Percentiles rank a stretch among this genome's conserved stretches.
These are phyloP conservation scores for Pseudogymnoascus sp. DNA, from an alignment of 2,329 filamentous ascomycete genomes.

Conservation along the genomic window DNA sequence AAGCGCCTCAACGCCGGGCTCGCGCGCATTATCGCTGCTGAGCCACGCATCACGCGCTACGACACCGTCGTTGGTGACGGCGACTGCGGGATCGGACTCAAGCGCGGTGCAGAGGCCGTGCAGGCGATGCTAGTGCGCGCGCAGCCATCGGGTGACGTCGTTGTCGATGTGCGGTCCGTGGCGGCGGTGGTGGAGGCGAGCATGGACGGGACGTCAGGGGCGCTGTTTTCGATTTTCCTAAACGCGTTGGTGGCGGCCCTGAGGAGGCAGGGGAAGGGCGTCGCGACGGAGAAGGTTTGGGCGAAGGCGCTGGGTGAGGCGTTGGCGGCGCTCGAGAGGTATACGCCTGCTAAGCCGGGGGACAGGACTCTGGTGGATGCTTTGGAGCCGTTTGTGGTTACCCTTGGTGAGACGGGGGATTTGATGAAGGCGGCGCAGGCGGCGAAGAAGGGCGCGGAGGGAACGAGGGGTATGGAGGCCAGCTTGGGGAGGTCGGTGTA, in stretches of 20 bases:
- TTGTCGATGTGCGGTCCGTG: constrained; percentile 51
- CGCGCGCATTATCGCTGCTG: constrained; percentile 50
- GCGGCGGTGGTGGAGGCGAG: constrained; percentile 55
- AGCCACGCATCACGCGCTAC: constrained; percentile 56
- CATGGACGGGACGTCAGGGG: constrained; percentile 71
- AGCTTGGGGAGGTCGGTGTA: constrained; percentile 79
- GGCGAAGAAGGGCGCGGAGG: constrained; percentile 65
- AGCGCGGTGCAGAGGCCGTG: constrained; percentile 56
- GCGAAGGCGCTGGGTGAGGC: constrained; percentile 58
- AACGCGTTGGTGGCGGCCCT: constrained; percentile 54
- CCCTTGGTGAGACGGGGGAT: constrained; percentile 55
- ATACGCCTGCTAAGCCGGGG: constrained; percentile 82
- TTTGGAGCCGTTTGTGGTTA: constrained; percentile 75
- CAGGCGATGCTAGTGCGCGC: constrained; percentile 35
- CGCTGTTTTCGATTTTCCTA: constrained; percentile 67
- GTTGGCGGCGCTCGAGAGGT: constrained; percentile 61
- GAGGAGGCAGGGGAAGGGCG: constrained; percentile 19
- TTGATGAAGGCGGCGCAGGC: constrained; percentile 66
- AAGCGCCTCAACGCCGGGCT: constrained; percentile 47
- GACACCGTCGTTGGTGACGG: constrained; percentile 66
- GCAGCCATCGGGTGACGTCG: constrained; percentile 45
- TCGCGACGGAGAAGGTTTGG: constrained; percentile 44
- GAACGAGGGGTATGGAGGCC: constrained; percentile 86
- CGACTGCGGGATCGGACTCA: constrained; percentile 61
- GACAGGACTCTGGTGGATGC: constrained; percentile 89